Percentiles rank a stretch among this genome's conserved stretches.
phyloP scores from a whole-genome alignment of 768 basidiomycete species.

The Hypsizygus marmoreus region DNA sequence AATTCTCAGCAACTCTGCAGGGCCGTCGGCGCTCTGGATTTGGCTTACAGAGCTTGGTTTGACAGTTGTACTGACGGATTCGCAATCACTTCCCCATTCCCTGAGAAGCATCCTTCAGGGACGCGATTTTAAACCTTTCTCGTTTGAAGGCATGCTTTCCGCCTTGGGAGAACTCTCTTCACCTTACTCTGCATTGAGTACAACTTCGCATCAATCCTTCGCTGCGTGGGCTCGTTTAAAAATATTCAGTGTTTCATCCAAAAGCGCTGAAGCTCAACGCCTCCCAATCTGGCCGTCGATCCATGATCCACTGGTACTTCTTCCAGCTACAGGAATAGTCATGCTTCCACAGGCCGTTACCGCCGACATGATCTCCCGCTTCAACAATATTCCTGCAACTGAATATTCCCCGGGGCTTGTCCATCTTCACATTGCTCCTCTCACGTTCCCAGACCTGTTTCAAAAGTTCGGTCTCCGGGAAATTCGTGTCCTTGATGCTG shows the following conservation, averaged over 20 bases:
- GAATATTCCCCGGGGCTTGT: neutral
- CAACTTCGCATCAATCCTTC: slow-evolving; percentile 22
- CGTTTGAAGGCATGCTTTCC: slow-evolving; percentile 19
- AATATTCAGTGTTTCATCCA: slow-evolving; percentile 10
- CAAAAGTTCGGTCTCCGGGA: slow-evolving; percentile 6
- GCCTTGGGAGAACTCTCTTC: no score
- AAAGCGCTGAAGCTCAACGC: slow-evolving; percentile 18
- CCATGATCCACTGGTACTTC: slow-evolving; percentile 3
- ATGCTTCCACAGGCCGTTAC: slow-evolving; percentile 24
- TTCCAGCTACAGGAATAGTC: slow-evolving; percentile 16
- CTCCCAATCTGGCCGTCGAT: slow-evolving; percentile 37
- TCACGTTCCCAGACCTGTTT: slow-evolving; percentile 1
- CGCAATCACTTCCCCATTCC: slow-evolving; percentile 12
- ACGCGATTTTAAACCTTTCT: slow-evolving; percentile 10
- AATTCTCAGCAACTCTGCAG: slow-evolving; percentile 18
- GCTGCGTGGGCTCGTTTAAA: slow-evolving; percentile 32
- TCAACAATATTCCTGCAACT: slow-evolving; percentile 2
- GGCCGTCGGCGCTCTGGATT: slow-evolving; percentile 16
- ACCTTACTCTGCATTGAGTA: no score
- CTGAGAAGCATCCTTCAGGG: slow-evolving; percentile 20
- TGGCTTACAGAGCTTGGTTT: slow-evolving; percentile 24
- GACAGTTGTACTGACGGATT: slow-evolving; percentile 21
- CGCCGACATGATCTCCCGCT: slow-evolving; percentile 5
- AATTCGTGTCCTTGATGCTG: slow-evolving; percentile 5
- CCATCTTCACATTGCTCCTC: neutral